Evolutionary conservation across 2,329 filamentous ascomycete genomes (phyloP).

Genomic region (Dothistroma pini): DNA sequence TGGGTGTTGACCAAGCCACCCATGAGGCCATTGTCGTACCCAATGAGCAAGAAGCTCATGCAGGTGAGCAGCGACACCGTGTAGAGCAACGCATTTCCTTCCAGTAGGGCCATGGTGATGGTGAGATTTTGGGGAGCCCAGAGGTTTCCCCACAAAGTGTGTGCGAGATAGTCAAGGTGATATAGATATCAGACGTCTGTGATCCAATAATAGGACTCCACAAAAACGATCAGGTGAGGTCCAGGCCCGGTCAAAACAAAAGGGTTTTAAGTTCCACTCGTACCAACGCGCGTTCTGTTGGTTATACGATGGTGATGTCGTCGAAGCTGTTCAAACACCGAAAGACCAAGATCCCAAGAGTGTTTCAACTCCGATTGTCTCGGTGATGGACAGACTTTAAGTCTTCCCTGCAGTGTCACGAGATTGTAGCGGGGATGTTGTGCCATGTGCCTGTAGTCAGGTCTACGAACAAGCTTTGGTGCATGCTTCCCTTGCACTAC

Average conservation of each 20-base stretch:
- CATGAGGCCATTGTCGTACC: conserved; percentile 33
- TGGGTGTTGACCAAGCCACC: conserved; percentile 38
- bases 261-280: background rate
- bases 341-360: background rate
- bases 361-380: background rate
- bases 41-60: conserved; percentile 49
- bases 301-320: background rate
- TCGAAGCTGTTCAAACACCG: background rate
- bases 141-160: background rate
- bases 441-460: background rate
- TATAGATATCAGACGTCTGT: background rate
- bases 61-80: conserved; percentile 46
- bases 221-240: background rate
- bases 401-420: conserved; percentile 1
- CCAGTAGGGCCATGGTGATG: conserved; percentile 25
- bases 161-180: background rate
- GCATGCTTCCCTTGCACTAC: conserved; percentile 3
- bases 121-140: background rate
- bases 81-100: conserved; percentile 41
- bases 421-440: background rate
- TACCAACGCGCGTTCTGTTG: background rate
- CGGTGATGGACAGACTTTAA: background rate
- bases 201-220: background rate
- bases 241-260: background rate
- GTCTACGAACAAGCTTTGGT: conserved; percentile 1